These are phyloP conservation scores for Mycosphaerella sp. DNA, from an alignment of 2,329 filamentous ascomycete species.

Conservation along the genomic window DNA sequence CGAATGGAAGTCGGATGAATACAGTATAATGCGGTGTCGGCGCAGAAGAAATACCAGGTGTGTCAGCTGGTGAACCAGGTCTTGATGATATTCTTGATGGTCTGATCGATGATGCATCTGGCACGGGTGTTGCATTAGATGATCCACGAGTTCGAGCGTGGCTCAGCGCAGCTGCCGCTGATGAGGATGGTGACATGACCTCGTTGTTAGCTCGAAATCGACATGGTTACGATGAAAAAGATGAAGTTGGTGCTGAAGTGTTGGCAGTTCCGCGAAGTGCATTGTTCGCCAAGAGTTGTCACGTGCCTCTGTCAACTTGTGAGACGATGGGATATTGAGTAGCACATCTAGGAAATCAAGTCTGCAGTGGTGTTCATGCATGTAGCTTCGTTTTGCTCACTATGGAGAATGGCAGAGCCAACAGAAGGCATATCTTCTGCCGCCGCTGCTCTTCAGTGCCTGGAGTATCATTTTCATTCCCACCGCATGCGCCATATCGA, in stretches of 20 bases:
- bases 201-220: not conserved
- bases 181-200: constrained; percentile 26
- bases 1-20: constrained; percentile 83
- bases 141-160: constrained; percentile 21
- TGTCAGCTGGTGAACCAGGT: constrained; percentile 12
- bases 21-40: constrained; percentile 55
- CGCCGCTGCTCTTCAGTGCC: constrained; percentile 16
- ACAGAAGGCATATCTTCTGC: constrained; percentile 13
- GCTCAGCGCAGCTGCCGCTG: constrained; percentile 13
- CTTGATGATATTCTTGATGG: constrained; percentile 18
- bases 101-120: constrained; percentile 10
- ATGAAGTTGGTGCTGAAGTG: constrained; percentile 8
- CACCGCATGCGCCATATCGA: constrained; percentile 22
- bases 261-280: constrained; percentile 2
- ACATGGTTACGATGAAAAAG: constrained; percentile 9
- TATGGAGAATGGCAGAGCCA: constrained; percentile 21
- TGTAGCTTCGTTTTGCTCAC: constrained; percentile 25
- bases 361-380: constrained; percentile 18
- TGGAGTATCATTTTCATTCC: constrained; percentile 12
- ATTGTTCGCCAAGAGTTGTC: constrained; percentile 1
- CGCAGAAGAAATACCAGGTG: constrained; percentile 2
- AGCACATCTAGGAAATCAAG: constrained; percentile 5
- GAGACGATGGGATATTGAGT: not conserved
- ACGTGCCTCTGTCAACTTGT: not conserved
- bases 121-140: constrained; percentile 20